Evolutionary conservation across 106 monocot species (phyloP).

Genomic region (Gastrodia elata): DNA sequence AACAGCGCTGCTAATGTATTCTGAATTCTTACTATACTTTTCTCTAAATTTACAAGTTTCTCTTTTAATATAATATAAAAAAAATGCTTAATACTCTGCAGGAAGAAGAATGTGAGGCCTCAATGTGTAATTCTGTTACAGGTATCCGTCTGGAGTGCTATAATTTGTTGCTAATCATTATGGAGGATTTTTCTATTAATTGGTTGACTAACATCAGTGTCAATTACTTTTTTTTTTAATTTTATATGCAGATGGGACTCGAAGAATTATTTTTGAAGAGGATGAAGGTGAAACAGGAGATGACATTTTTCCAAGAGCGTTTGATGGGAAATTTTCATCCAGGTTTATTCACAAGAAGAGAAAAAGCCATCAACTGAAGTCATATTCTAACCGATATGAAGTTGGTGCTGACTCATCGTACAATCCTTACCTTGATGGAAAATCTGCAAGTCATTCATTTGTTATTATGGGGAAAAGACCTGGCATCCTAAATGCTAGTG

Average conservation of each 20-base stretch:
- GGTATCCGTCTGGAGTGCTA: slow-evolving; percentile 29
- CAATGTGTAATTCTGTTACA: slow-evolving; percentile 42
- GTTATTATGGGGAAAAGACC: slow-evolving; percentile 45
- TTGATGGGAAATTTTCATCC: slow-evolving; percentile 39
- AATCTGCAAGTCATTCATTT: slow-evolving; percentile 27
- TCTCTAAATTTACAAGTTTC: neutral
- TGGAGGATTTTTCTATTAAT: neutral
- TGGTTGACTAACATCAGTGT: neutral
- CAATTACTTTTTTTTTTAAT: neutral
- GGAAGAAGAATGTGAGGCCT: slow-evolving; percentile 50
- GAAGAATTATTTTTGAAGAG: slow-evolving; percentile 53
- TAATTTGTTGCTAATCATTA: neutral
- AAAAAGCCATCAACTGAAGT: slow-evolving; percentile 40
- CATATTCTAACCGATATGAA: slow-evolving; percentile 27
- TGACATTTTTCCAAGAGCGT: slow-evolving; percentile 25
- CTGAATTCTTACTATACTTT: neutral
- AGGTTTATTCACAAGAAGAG: slow-evolving; percentile 50
- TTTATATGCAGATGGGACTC: slow-evolving; percentile 30
- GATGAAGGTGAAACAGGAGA: slow-evolving; percentile 70
- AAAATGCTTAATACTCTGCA: slow-evolving; percentile 33
- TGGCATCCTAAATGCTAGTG: slow-evolving; percentile 33
- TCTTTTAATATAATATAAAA: slow-evolving; percentile 23
- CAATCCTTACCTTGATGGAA: slow-evolving; percentile 37
- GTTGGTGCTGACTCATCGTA: slow-evolving; percentile 33
- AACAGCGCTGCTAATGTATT: neutral